Base-by-base conservation (phyloP, 108 stramenopile genomes). In the Parmales sp. region DNA sequence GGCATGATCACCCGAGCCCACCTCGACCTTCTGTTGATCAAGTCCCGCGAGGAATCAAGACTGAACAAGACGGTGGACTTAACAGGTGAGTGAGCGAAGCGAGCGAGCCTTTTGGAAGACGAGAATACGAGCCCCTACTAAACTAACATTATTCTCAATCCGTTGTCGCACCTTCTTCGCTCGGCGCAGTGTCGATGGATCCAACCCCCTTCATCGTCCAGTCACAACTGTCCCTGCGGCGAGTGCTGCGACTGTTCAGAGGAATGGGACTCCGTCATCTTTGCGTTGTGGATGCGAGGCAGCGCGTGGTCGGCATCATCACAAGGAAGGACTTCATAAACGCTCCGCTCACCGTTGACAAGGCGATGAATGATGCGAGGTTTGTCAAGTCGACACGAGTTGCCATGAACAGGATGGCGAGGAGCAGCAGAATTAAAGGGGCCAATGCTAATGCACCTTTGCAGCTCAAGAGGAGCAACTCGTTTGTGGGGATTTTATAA, bases 181-280 rank as follows among this genome's bases (percentile, higher is more conserved):
- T n/a, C n/a, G n/a, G n/a, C n/a, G n/a, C n/a, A n/a, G n/a, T n/a
- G n/a, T n/a, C n/a, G n/a, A n/a, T n/a, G n/a, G 54, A 60, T 34
- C 54, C 54, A 13, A 28, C 16, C 29, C 54, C 54, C 26, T 60
- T 60, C 54, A 60, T 60, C 54, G 54, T 20, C 0, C 54, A 60
- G 54, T 34, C 29, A 16, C 54, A 60, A 34, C 54, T 60, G 31
- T 34, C 31, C 16, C 20, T 60, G 26, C 13, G 54, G 29, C 54
- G 54, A 28, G 54, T 60, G 3, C 28, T 60, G 26, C 3, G 66
- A n/a, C 74, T 70, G 26, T 74, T 74, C 64, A 51, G 67, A 22
- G 69, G 68, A 6, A 67, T 74, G 67, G 74, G 74, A 29, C 68
- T 74, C 2, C 51, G 74, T 11, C 74, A 74, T 20, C 9, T 74